phyloP scores from a whole-genome alignment of 225 moss, liverwort and hornwort species.

The Polytrichum formosum region DNA sequence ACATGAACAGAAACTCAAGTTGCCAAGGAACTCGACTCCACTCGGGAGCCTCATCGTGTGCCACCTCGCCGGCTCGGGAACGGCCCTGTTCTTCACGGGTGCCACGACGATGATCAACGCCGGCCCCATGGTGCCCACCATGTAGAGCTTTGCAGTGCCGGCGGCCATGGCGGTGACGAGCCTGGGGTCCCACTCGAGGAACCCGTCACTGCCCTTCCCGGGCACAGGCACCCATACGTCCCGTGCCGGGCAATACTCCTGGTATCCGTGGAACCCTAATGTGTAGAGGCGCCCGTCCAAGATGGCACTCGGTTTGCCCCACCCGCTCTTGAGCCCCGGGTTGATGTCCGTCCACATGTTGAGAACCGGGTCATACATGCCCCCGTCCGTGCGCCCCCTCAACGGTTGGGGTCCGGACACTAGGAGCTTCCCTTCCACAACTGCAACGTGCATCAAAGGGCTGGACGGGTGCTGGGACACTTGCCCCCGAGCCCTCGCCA shows the following conservation, averaged over 20 bases:
- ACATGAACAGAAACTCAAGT: constrained; percentile 47
- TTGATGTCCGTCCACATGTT: constrained; percentile 47
- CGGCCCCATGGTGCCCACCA: constrained; percentile 53
- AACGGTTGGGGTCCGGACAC: constrained; percentile 43
- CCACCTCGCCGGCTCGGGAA: constrained; percentile 39
- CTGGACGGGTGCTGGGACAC: constrained; percentile 47
- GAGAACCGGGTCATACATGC: constrained; percentile 41
- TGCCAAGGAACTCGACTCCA: constrained; percentile 44
- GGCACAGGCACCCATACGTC: constrained; percentile 39
- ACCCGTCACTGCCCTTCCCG: constrained; percentile 24
- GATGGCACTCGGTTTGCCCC: constrained; percentile 49
- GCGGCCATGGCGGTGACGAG: constrained; percentile 53
- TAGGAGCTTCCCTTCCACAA: constrained; percentile 39
- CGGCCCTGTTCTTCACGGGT: constrained; percentile 32
- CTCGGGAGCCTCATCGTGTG: constrained; percentile 53
- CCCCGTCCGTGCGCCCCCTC: constrained; percentile 40
- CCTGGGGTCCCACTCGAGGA: constrained; percentile 46
- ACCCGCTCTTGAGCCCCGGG: constrained; percentile 41
- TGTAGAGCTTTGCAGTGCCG: constrained; percentile 48
- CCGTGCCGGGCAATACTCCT: constrained; percentile 37
- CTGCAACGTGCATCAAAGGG: constrained; percentile 44
- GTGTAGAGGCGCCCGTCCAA: constrained; percentile 55
- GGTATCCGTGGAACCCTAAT: constrained; percentile 43
- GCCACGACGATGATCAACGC: constrained; percentile 50
- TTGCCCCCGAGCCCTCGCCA: constrained; percentile 40